phyloP scores from a whole-genome alignment of 257 asterid genomes.

The Solanum infundibuliforme region DNA sequence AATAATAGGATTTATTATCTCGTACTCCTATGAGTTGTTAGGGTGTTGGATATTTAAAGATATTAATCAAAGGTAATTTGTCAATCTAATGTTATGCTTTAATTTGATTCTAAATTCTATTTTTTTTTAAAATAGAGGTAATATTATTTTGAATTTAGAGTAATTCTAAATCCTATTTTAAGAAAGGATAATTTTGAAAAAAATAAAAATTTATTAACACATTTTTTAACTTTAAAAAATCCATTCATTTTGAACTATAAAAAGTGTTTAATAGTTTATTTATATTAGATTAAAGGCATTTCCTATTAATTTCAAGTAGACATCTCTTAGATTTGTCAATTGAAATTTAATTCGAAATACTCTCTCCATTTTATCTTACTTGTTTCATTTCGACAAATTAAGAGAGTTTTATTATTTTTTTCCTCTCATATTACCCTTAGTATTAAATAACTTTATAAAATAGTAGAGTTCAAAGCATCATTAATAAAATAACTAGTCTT shows the following conservation, averaged over 20 bases:
- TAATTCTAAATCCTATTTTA: not conserved
- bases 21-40: not conserved
- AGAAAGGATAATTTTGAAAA: not conserved
- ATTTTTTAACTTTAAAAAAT: no score
- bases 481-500: no score
- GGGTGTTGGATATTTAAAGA: not conserved
- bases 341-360: not conserved
- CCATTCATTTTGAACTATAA: no score
- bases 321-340: not conserved
- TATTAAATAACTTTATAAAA: no score
- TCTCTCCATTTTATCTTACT: not conserved
- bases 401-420: no score
- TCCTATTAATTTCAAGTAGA: not conserved
- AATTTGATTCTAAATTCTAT: no score
- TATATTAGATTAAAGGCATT: not conserved
- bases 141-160: not conserved
- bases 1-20: not conserved
- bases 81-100: not conserved
- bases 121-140: not conserved
- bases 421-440: not conserved
- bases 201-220: no score
- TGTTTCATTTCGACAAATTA: no score
- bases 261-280: not conserved
- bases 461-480: not conserved
- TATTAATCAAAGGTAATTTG: not conserved